Percentiles rank a stretch among this genome's conserved stretches.
These are phyloP conservation scores for Dendrothele bispora DNA, from an alignment of 768 basidiomycete genomes.

Conservation along the genomic window DNA sequence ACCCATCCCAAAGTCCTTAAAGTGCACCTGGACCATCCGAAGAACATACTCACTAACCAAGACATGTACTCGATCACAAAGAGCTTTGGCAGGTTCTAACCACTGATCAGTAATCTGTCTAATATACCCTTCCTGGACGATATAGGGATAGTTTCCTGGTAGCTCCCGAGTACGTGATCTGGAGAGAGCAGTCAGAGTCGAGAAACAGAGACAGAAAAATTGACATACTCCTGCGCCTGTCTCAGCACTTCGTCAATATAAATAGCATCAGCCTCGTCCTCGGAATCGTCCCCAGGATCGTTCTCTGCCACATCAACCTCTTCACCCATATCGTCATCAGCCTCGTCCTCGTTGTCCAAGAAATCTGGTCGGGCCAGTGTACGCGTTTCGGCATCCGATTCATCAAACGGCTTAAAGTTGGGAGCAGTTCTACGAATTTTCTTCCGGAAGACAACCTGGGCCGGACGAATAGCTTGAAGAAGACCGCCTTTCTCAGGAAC, in stretches of 20 bases:
- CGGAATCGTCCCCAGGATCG: neutral
- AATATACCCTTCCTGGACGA: conserved; percentile 56
- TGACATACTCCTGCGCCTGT: conserved; percentile 45
- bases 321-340: conserved; percentile 9
- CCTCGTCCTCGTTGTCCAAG: conserved; percentile 39
- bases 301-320: conserved; percentile 1
- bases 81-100: conserved; percentile 41
- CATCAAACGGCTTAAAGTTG: conserved; percentile 52
- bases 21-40: conserved; percentile 46
- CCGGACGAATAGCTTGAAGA: conserved; percentile 53
- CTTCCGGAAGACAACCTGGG: conserved; percentile 44
- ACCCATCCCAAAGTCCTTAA: conserved; percentile 52
- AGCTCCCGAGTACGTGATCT: conserved; percentile 74
- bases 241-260: conserved; percentile 54
- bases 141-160: conserved; percentile 64
- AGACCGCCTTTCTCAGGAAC: conserved; percentile 52
- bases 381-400: conserved; percentile 9
- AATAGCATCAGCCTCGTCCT: conserved; percentile 23
- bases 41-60: conserved; percentile 40
- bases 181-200: neutral
- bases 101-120: conserved; percentile 43
- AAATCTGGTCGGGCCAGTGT: conserved; percentile 29
- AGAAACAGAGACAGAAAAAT: neutral
- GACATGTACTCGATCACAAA: conserved; percentile 41
- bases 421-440: conserved; percentile 57